Evolutionary conservation across 768 basidiomycete species (phyloP).

Genomic region (Postia placenta): DNA sequence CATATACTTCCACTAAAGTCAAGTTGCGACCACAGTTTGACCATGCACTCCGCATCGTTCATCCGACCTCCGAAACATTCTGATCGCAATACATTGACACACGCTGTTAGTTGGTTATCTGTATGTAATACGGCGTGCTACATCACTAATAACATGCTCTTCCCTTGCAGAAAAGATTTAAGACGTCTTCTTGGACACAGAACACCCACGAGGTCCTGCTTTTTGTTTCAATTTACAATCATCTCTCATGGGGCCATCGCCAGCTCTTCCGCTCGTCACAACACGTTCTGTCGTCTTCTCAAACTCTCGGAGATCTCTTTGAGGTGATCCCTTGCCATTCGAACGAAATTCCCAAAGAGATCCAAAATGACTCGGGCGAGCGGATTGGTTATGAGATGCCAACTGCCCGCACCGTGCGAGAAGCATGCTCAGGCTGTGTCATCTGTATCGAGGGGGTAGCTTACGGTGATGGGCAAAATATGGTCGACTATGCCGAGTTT

Average conservation of each 20-base stretch:
- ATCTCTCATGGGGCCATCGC: conserved; percentile 54
- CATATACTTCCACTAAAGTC: too few species aligned
- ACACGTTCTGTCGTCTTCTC: conserved; percentile 63
- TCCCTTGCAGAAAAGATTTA: conserved; percentile 13
- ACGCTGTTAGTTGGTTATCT: conserved; percentile 6
- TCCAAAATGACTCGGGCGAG: conserved; percentile 25
- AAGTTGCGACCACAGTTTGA: conserved; percentile 39
- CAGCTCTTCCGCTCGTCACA: conserved; percentile 59
- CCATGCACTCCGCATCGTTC: conserved; percentile 50
- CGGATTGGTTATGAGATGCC: conserved; percentile 26
- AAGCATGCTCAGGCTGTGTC: conserved; percentile 32
- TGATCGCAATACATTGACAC: conserved; percentile 46
- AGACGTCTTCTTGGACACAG: conserved; percentile 4
- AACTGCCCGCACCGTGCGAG: conserved; percentile 4
- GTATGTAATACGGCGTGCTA: conserved; percentile 4
- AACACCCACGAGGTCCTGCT: conserved; percentile 39
- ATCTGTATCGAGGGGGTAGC: conserved; percentile 56
- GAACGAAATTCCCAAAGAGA: conserved; percentile 44
- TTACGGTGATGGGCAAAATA: conserved; percentile 48
- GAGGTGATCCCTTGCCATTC: conserved; percentile 56
- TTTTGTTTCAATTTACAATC: conserved; percentile 54
- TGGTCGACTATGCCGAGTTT: conserved; percentile 54
- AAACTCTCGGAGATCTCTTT: conserved; percentile 62
- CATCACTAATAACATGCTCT: conserved; percentile 2
- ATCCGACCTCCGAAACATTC: conserved; percentile 58